These are phyloP conservation scores for Gossypium trilobum DNA, from an alignment of 441 rosid genomes.

Conservation along the genomic window DNA sequence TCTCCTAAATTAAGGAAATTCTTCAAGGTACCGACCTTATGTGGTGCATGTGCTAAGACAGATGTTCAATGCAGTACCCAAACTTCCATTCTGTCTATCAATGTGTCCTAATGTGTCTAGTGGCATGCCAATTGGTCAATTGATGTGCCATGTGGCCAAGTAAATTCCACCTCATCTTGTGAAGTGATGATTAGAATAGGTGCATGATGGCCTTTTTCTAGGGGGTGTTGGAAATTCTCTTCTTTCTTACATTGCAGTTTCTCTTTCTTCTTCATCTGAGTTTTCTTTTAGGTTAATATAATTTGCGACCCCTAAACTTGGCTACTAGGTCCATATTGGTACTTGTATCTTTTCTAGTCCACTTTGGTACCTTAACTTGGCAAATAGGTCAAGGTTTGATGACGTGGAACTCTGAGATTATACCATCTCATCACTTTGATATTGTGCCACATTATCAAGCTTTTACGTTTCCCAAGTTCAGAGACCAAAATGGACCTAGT, in stretches of 20 bases:
- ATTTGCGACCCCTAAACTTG: too few species aligned
- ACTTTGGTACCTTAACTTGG: too few species aligned
- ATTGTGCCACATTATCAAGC: too few species aligned
- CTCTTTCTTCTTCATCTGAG: not conserved
- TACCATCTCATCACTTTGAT: too few species aligned
- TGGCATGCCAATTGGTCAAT: not conserved
- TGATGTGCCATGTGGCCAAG: not conserved
- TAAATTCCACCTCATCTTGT: not conserved
- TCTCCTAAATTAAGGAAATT: not conserved
- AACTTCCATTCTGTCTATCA: not conserved
- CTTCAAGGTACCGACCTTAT: not conserved
- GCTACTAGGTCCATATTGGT: too few species aligned
- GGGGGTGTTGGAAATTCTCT: not conserved
- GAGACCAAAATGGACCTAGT: too few species aligned
- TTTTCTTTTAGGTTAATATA: not conserved
- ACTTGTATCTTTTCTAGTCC: too few species aligned
- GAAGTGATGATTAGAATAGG: not conserved
- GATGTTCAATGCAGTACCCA: not conserved
- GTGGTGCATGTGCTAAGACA: not conserved
- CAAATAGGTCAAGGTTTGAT: too few species aligned
- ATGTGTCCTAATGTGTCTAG: not conserved
- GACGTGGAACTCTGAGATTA: too few species aligned
- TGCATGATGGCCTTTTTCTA: not conserved
- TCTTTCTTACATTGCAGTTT: not conserved
- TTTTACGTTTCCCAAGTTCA: too few species aligned